Base-by-base conservation (phyloP, 1,284 basidiomycete genomes). In the Rhodotorula sp. region DNA sequence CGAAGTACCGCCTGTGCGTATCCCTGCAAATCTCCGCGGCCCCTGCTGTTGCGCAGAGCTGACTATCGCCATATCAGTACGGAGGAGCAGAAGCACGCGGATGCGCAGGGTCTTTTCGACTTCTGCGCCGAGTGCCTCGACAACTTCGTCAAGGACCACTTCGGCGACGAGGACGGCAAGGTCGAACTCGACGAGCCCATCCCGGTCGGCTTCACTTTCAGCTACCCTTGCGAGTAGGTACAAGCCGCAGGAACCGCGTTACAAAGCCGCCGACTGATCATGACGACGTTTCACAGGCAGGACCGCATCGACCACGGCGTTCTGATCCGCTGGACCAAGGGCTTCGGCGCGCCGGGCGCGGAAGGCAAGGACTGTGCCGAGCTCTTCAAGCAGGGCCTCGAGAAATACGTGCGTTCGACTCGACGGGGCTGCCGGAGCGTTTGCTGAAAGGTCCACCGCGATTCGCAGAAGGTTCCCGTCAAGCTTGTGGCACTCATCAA, bases 1-100 rank as follows among this genome's bases (percentile, higher is more conserved):
- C 93, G 64, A 99, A 99, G 83, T 98, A 98, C 83, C 90, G 94
- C 69, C 87, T 99, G 66, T 76, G 44, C 58, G 70, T 64, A 27
- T 0, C 49, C 27, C 49, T 10, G 42, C n/a, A 55, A 34, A 34
- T n/a, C 25, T 27, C 14, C 7, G 27, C 19, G 16, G 25, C 34
- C 16, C 14, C 14, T 14, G 7, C 16, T 49, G 8, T 9, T 21
- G 5, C 19, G 48, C 48, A 4, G 52, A 25, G 17, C 53, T 54
- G 27, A 54, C 25, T 4, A 5, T 27, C 52, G 17, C 16, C 48
- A 21, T 9, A 4, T 16, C 66, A 76, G 74, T 14, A 91, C 92
- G 3, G 96, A 99, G 80, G 97, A 98, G 79, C 96, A 99, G 83
- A 99, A 99, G 84, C 94, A 97, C 77, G 91, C 91, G n/a, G 94